Evolutionary conservation across 2,329 filamentous ascomycete species (phyloP).

Genomic region (Cadophora malorum): DNA sequence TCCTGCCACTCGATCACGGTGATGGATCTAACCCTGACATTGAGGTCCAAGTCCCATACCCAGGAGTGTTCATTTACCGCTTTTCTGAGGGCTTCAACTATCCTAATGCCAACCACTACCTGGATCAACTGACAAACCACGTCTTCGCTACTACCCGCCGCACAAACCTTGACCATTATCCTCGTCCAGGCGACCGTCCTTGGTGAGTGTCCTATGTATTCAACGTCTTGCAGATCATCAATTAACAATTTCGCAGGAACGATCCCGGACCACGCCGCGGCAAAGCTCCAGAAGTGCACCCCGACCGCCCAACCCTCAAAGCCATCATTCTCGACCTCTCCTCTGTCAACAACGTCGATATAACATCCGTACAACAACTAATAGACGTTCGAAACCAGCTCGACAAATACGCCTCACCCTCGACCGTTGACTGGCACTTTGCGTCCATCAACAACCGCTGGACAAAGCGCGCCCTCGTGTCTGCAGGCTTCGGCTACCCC

Average conservation of each 20-base stretch:
- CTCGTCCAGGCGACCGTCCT: conserved; percentile 76
- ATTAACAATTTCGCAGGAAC: conserved; percentile 54
- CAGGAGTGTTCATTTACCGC: conserved; percentile 94
- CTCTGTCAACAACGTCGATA: conserved; percentile 90
- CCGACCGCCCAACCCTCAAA: conserved; percentile 72
- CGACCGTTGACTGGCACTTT: conserved; percentile 92
- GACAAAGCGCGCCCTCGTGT: conserved; percentile 88
- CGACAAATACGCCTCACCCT: conserved; percentile 81
- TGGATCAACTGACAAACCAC: conserved; percentile 76
- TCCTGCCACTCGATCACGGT: conserved; percentile 83
- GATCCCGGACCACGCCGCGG: conserved; percentile 76
- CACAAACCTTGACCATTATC: conserved; percentile 72
- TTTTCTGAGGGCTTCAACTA: conserved; percentile 97
- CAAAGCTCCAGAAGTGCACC: conserved; percentile 54
- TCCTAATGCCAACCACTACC: conserved; percentile 87
- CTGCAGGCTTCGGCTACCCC: conserved; percentile 88
- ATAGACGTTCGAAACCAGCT: conserved; percentile 96
- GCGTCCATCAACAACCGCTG: conserved; percentile 93
- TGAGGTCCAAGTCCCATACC: conserved; percentile 80
- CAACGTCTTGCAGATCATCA: too few relatives aligned
- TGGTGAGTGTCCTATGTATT: conserved; percentile 59
- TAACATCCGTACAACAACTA: conserved; percentile 89
- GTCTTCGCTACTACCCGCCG: conserved; percentile 77
- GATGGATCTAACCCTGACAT: conserved; percentile 91
- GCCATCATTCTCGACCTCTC: conserved; percentile 95